Evolutionary conservation across 257 asterid genomes (phyloP).

Genomic region (Cynanchum wilfordii): DNA sequence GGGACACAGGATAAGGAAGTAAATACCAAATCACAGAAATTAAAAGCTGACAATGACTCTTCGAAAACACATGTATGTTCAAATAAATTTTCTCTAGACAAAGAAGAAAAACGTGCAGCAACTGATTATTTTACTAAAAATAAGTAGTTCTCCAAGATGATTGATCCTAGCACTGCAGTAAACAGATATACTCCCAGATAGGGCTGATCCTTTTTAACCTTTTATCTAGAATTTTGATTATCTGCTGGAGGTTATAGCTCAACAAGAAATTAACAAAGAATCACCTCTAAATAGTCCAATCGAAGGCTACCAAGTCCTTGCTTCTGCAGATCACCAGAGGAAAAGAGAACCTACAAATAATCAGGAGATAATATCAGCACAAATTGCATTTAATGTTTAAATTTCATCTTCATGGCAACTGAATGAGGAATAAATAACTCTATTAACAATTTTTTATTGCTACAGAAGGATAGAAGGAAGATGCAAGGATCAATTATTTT

Average conservation of each 20-base stretch:
- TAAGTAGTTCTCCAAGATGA: not conserved
- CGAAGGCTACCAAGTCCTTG: slow-evolving; percentile 56
- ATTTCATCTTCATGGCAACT: not conserved
- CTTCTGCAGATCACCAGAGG: slow-evolving; percentile 55
- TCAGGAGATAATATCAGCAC: not conserved
- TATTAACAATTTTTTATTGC: not conserved
- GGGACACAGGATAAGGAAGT: not conserved
- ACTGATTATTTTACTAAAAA: not conserved
- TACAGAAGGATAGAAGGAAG: not conserved
- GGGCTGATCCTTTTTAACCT: not conserved
- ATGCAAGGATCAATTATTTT: not conserved
- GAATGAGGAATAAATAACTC: not conserved
- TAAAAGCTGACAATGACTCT: not conserved
- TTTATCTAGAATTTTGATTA: not conserved
- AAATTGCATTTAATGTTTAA: not conserved
- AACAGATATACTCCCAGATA: not conserved
- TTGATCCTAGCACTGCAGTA: not conserved
- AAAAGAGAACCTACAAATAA: slow-evolving; percentile 56
- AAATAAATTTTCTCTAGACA: not conserved
- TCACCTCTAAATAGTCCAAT: slow-evolving; percentile 84
- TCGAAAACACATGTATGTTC: not conserved
- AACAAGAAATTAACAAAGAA: slow-evolving; percentile 9
- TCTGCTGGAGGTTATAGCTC: too few relatives aligned
- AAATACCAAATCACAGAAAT: not conserved
- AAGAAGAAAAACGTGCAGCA: not conserved